A percentile compares a stretch with the other conserved stretches of the same genome.
Conservation (phyloP, 139 green algal genomes). For the Astrephomene gubernaculifera region DNA sequence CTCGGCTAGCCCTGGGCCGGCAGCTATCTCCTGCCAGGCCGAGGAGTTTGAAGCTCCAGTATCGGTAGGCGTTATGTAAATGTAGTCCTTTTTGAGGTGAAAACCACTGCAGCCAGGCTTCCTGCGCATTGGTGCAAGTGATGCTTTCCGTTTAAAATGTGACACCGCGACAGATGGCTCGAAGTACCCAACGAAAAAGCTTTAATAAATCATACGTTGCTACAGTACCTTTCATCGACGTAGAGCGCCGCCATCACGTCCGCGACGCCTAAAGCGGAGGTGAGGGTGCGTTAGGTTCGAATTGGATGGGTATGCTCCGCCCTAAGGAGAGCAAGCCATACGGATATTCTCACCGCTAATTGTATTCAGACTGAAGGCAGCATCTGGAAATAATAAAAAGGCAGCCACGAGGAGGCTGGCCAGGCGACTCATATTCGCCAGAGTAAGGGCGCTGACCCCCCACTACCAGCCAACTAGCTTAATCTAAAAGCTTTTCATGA, state of each 20-base stretch:
- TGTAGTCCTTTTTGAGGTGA: conserved; percentile 3
- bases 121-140: background rate
- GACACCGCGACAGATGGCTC: background rate
- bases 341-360: too few relatives aligned
- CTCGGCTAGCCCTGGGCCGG: background rate
- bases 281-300: background rate
- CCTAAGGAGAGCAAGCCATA: too few relatives aligned
- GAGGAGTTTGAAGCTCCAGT: background rate
- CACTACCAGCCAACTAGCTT: too few relatives aligned
- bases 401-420: background rate
- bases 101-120: background rate
- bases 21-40: background rate
- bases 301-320: background rate
- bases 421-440: background rate
- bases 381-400: background rate
- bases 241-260: conserved; percentile 7
- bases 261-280: background rate
- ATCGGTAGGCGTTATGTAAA: background rate
- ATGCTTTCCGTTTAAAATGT: background rate
- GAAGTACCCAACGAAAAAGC: background rate
- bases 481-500: too few relatives aligned
- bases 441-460: too few relatives aligned
- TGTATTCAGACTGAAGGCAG: background rate
- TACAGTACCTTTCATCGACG: background rate
- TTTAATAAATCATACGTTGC: background rate